A percentile compares a stretch with the other conserved stretches of the same genome.
Conservation (phyloP, 352 stramenopile genomes). For the Phytopythium vexans region DNA sequence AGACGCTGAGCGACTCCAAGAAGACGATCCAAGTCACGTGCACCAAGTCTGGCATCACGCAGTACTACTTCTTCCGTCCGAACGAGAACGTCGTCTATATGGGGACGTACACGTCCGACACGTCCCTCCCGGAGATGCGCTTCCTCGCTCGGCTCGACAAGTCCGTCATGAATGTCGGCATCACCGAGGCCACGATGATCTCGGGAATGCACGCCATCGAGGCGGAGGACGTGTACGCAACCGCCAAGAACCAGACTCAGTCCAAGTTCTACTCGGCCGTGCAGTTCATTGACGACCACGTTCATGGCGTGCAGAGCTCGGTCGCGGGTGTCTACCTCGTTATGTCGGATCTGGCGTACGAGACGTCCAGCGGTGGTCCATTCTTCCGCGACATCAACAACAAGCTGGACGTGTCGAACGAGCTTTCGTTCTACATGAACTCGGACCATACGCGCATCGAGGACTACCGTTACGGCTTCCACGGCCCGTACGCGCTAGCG, state of each 20-base stretch:
- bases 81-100: constrained; percentile 49
- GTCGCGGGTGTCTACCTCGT: constrained; percentile 47
- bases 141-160: constrained; percentile 41
- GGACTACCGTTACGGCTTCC: constrained; percentile 54
- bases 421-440: constrained; percentile 61
- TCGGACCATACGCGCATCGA: constrained; percentile 56
- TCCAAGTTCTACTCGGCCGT: constrained; percentile 46
- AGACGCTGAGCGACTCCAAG: constrained; percentile 23
- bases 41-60: constrained; percentile 23
- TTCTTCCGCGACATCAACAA: constrained; percentile 66
- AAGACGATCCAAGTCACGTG: constrained; percentile 42
- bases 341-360: constrained; percentile 40
- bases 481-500: constrained; percentile 43
- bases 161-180: constrained; percentile 28
- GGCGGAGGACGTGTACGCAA: constrained; percentile 30
- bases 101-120: constrained; percentile 24
- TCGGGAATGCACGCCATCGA: constrained; percentile 31
- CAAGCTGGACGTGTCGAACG: constrained; percentile 41
- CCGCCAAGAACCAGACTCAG: constrained; percentile 25
- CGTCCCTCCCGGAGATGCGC: constrained; percentile 31
- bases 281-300: constrained; percentile 28
- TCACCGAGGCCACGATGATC: constrained; percentile 33
- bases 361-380: constrained; percentile 37
- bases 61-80: constrained; percentile 46
- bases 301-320: constrained; percentile 35